These are phyloP conservation scores for Luzula sylvatica DNA, from an alignment of 176 grass and related monocot species.

Conservation along the genomic window DNA sequence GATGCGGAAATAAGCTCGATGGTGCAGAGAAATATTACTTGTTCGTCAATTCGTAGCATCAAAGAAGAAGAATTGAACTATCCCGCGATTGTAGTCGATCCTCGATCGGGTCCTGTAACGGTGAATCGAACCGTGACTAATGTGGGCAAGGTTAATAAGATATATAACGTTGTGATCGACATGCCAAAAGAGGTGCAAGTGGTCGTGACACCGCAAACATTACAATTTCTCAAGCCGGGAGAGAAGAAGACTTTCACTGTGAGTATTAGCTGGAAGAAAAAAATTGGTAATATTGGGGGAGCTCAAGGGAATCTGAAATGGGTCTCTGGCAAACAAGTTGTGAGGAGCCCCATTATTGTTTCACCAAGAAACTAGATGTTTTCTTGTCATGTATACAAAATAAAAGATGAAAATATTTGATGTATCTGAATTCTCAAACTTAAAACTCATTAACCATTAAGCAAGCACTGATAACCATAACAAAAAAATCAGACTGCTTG, in stretches of 20 bases:
- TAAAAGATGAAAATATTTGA: too few species aligned
- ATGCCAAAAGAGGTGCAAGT: conserved; percentile 52
- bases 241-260: conserved; percentile 74
- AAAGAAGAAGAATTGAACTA: conserved; percentile 78
- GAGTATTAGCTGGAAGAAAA: conserved; percentile 30
- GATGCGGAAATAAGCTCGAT: conserved; percentile 44
- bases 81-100: conserved; percentile 56
- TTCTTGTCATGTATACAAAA: too few species aligned
- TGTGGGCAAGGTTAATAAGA: conserved; percentile 38
- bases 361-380: conserved; percentile 18
- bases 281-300: conserved; percentile 23
- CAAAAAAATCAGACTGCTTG: too few species aligned
- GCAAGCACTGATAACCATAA: too few species aligned
- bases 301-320: conserved; percentile 63
- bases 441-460: too few species aligned
- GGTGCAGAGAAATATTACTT: conserved; percentile 34
- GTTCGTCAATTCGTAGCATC: conserved; percentile 29
- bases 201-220: conserved; percentile 43
- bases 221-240: conserved; percentile 37
- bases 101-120: conserved; percentile 32
- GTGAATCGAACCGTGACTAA: conserved; percentile 81
- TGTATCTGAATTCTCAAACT: too few species aligned
- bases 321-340: conserved; percentile 53
- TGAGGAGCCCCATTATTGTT: conserved; percentile 58
- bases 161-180: conserved; percentile 44